Evolutionary conservation across 495 filamentous ascomycete genomes (phyloP), one percentile per base, ranked within the genome.

Genomic region (Schizothecium vesticola): DNA sequence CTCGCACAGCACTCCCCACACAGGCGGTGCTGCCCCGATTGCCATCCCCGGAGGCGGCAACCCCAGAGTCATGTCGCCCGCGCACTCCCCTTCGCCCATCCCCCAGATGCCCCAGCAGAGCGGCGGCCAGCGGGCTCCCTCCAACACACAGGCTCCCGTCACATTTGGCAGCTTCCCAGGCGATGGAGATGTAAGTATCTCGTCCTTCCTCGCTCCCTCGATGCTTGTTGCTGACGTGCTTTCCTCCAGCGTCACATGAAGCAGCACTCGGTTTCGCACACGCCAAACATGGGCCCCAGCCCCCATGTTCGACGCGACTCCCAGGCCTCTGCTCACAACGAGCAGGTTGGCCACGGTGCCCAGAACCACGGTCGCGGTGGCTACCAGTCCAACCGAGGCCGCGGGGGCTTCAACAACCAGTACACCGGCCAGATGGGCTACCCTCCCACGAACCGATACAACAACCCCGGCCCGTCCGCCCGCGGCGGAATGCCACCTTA

Each of bases 101-200:
- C 93, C 93, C 22, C 90, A 92, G 77, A 68, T 74, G n/a, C 91
- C 91, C 60, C 86, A 91, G 51, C 90, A 90, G 51, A 96, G 92
- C 78, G 93, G 93, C 73, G 92, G 92, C 72, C 86, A 91, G 78
- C 92, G 92, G 57, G 90, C 90, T 29, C 91, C 91, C 12, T 86
- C 85, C 59, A 84, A 90, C 71, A 87, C 89, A 69, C 84, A 83
- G 67, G 87, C 88, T 71, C 82, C 83, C 72, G 75, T 91, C 65
- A 92, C 86, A 71, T 97, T 97, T 82, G 93, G 93, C 67, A 93
- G 90, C 77, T 88, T 94, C 68, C 88, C 88, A 69, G 90, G 87
- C 71, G 89, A 93, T 67, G 84, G 81, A 69, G 86, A 91, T 80
- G 90, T 93, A 85, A 87, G 90, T 87, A 71, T 67, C 12, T 25